These are phyloP conservation scores for Ensete glaucum DNA, from an alignment of 176 grass and related monocot genomes.

Conservation along the genomic window DNA sequence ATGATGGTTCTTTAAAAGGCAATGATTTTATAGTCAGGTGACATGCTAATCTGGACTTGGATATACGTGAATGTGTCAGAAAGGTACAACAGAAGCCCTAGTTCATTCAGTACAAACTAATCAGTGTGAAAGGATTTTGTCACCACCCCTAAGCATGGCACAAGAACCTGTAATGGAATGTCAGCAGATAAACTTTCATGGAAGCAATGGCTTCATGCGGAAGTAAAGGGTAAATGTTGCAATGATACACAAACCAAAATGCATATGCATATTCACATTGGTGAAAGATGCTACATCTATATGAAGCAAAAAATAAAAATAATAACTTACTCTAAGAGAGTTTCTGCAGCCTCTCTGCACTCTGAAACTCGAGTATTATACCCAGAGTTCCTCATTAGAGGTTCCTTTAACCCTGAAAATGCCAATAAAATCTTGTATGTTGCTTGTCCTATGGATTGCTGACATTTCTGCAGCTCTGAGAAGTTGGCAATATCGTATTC, in stretches of 20 bases:
- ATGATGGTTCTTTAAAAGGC: background rate
- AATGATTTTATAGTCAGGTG: background rate
- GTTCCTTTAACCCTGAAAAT: constrained; percentile 87
- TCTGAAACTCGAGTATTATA: constrained; percentile 82
- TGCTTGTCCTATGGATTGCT: constrained; percentile 29
- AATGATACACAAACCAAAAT: background rate
- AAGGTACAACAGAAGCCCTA: background rate
- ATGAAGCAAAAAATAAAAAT: background rate
- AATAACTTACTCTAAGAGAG: constrained; percentile 59
- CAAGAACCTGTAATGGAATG: background rate
- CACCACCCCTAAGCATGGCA: background rate
- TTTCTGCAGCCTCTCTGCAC: constrained; percentile 72
- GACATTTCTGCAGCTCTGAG: constrained; percentile 47
- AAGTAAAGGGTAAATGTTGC: background rate
- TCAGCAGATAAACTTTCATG: background rate
- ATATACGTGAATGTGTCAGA: background rate
- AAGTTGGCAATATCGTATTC: constrained; percentile 48
- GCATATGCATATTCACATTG: constrained; percentile 6
- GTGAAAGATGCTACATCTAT: background rate
- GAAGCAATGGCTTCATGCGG: background rate
- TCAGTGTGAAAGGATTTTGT: background rate
- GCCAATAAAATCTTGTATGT: constrained; percentile 91
- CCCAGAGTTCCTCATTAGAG: constrained; percentile 71
- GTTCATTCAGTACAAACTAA: background rate
- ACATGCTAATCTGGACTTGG: background rate